phyloP scores from a whole-genome alignment of 495 filamentous ascomycete genomes.

The Oidiodendron maius region DNA sequence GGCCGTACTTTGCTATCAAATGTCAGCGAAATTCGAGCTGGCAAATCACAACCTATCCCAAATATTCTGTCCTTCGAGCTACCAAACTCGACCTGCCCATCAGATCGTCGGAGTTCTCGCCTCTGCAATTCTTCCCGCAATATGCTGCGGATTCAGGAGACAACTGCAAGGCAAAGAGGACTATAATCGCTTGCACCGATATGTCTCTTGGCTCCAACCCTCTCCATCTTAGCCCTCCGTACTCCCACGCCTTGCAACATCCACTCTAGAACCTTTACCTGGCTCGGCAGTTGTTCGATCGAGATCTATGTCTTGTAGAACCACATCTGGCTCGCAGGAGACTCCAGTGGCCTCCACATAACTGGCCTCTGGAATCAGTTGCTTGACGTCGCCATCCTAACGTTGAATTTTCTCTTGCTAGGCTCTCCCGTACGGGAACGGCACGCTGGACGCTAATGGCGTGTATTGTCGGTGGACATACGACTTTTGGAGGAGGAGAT shows the following conservation, averaged over 20 bases:
- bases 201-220: slow-evolving; percentile 47
- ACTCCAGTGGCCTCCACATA: slow-evolving; percentile 47
- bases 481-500: too few species aligned
- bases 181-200: slow-evolving; percentile 48
- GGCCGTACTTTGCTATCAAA: slow-evolving; percentile 30
- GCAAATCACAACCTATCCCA: background rate
- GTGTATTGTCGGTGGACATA: too few species aligned
- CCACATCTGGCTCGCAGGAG: slow-evolving; percentile 58
- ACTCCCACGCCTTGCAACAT: slow-evolving; percentile 37
- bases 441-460: too few species aligned
- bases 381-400: slow-evolving; percentile 31
- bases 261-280: slow-evolving; percentile 41
- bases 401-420: slow-evolving; percentile 35
- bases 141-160: slow-evolving; percentile 29
- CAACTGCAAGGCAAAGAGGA: slow-evolving; percentile 28
- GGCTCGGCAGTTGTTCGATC: slow-evolving; percentile 48
- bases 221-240: slow-evolving; percentile 44
- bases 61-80: slow-evolving; percentile 3
- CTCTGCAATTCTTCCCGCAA: slow-evolving; percentile 19
- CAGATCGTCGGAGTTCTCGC: slow-evolving; percentile 16
- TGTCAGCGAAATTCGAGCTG: slow-evolving; percentile 21
- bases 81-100: slow-evolving; percentile 13
- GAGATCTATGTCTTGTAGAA: slow-evolving; percentile 56
- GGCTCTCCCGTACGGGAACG: too few species aligned
- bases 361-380: slow-evolving; percentile 35